Base-by-base conservation (phyloP, 2,329 filamentous ascomycete genomes). In the Diaporthe sp. region DNA sequence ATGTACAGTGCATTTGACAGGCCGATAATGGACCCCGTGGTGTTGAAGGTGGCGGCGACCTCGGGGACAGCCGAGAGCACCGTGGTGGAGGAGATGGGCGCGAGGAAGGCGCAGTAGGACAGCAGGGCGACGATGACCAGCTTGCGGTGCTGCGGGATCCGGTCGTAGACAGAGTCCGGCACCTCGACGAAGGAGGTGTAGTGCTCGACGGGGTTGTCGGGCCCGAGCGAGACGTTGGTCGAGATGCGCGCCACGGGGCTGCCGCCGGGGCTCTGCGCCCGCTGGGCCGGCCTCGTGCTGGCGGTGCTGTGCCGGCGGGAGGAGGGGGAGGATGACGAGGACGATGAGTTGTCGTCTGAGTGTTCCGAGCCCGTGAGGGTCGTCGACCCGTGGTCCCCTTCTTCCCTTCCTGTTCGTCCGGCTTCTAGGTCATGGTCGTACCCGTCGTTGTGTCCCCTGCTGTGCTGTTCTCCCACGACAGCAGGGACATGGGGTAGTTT, bases 71-170 rank as follows among this genome's bases (percentile, higher is more conserved):
- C 92, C 1, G 92, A 87, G 44, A 94, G 82, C 53, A 94, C 90
- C 1, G 90, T 90, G 0, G 92, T 94, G 7, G 89, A 92, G 3
- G 89, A 91, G 42, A 94, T 89, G 0, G 94, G 94, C 1, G 94
- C 92, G 59, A 96, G 86, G 77, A 96, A 95, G 37, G 92, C 91
- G 83, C 93, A 95, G 81, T 93, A 94, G 0, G 93, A 92, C 71
- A 96, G 84, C 8, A 95, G 88, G 13, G 87, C 85, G 22, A 95
- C 92, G 71, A 96, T 94, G 76, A 91, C 80, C 3, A 88, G 81
- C 83, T 96, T 97, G 55, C 92, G 89, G 22, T 85, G 84, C 4
- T 84, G 83, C 0, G 92, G 88, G 76, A 95, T 88, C 25, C 88
- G 88, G 79, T 92, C 88, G 85, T 95, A 96, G n/a, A 90, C 82